These are phyloP conservation scores for Alopecurus myosuroides DNA, from an alignment of 176 grass and related monocot species.

Conservation along the genomic window DNA sequence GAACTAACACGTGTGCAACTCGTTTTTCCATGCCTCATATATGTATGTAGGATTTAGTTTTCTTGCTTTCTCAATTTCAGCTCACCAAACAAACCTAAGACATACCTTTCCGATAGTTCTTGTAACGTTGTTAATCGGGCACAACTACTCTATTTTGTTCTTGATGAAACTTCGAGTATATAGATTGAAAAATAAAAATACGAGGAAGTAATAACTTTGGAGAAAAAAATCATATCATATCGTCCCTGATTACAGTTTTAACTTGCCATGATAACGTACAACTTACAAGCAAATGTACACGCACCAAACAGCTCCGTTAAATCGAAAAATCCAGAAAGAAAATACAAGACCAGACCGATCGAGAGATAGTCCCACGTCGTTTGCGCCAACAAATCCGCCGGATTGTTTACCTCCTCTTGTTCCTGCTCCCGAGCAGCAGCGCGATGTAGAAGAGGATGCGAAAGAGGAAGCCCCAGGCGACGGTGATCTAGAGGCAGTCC, in stretches of 20 bases:
- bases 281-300: no score
- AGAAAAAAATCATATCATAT: no score
- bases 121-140: neutral
- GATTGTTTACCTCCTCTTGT: conserved; percentile 87
- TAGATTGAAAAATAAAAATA: neutral
- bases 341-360: neutral
- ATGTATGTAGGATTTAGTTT: neutral
- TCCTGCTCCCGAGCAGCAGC: conserved; percentile 80
- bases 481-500: no score
- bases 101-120: neutral
- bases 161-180: neutral
- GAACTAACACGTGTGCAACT: neutral
- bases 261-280: no score
- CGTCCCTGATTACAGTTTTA: no score
- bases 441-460: conserved; percentile 79
- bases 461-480: conserved; percentile 88
- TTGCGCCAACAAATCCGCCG: no score
- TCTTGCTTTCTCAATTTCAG: neutral
- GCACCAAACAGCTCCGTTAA: conserved; percentile 19
- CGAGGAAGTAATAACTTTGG: neutral
- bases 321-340: neutral
- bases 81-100: neutral
- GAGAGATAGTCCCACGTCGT: neutral
- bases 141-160: neutral
- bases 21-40: neutral